Base-by-base conservation (phyloP, 2,329 filamentous ascomycete genomes). In the Aspergillus quadrilineatus region DNA sequence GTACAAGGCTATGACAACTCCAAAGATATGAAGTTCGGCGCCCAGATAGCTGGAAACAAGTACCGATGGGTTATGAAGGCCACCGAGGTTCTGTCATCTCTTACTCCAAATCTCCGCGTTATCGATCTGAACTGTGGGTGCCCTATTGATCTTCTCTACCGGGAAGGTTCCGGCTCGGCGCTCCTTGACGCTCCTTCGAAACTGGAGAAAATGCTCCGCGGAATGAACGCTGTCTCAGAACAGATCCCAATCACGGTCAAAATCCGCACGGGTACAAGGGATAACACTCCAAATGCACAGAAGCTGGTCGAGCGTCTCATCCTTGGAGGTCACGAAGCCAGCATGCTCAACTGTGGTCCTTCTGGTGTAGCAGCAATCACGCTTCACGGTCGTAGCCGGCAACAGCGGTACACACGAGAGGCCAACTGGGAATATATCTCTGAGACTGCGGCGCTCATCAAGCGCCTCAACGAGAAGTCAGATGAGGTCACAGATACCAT, bases 41-140 rank as follows among this genome's bases (percentile, higher is more conserved):
- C 87, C 6, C 94, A 99, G 70, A 92, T 99, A 63, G 90, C 92
- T 2, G 92, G 89, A 34, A 95, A 91, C 75, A 94, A 95, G 71
- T 90, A 92, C 12, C 96, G 91, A 89, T 81, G 92, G 54, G 93
- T 90, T 2, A 82, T 93, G 70, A 97, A 96, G 77, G 87, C 91
- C 0, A 89, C 93, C 0, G 92, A 97, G 72, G 83, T 89, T 3
- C 78, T 99, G 46, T 87, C 88, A 4, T 82, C 82, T 30, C 85
- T 89, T 61, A 86, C 92, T 56, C 92, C 94, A 3, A 85, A 91
- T 66, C 82, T 99, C 17, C 89, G 94, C 36, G 85, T 96, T 39
- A 89, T 99, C 62, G 94, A 99, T 69, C 80, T 99, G 64, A 99
- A 99, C 79, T 97, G 93, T 67, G 94, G 94, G 44, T 99, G 94